Percentiles rank a stretch among this genome's conserved stretches.
These are phyloP conservation scores for Fragilaria radians DNA, from an alignment of 108 stramenopile species.

Conservation along the genomic window DNA sequence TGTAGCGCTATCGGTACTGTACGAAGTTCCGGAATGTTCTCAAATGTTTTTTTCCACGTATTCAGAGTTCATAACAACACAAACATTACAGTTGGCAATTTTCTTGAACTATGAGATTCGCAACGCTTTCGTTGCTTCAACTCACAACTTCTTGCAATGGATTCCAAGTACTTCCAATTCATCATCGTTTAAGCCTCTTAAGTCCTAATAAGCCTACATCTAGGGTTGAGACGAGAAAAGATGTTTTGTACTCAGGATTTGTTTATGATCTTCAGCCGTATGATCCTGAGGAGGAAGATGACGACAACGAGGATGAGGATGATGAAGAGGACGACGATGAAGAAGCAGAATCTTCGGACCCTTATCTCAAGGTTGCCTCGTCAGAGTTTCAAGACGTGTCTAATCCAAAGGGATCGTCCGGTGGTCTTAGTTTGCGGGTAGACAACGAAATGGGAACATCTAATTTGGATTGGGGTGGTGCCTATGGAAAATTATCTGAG, in stretches of 20 bases:
- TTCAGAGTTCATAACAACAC: not conserved
- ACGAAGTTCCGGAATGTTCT: not conserved
- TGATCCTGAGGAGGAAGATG: not conserved
- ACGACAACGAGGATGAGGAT: conserved; percentile 23
- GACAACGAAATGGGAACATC: conserved; percentile 7
- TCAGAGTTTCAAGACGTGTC: conserved; percentile 36
- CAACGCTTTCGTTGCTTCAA: not conserved
- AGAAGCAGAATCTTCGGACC: conserved; percentile 31
- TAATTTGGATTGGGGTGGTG: conserved; percentile 72
- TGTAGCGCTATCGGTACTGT: too few relatives aligned
- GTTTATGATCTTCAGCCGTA: not conserved
- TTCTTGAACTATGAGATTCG: not conserved
- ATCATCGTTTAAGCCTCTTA: too few relatives aligned
- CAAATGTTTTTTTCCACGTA: not conserved
- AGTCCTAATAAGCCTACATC: not conserved
- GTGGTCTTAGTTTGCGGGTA: not conserved
- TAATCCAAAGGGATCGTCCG: conserved; percentile 8
- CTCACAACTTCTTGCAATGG: not conserved
- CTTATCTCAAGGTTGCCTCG: conserved; percentile 36
- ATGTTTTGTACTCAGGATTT: not conserved
- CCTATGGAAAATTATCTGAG: conserved; percentile 46
- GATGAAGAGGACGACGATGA: conserved; percentile 52
- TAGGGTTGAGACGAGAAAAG: not conserved
- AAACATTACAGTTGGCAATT: not conserved
- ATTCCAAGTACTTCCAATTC: not conserved